These are phyloP conservation scores for Coemansia interrupta DNA, from an alignment of 192 early-diverging fungal species.

Conservation along the genomic window DNA sequence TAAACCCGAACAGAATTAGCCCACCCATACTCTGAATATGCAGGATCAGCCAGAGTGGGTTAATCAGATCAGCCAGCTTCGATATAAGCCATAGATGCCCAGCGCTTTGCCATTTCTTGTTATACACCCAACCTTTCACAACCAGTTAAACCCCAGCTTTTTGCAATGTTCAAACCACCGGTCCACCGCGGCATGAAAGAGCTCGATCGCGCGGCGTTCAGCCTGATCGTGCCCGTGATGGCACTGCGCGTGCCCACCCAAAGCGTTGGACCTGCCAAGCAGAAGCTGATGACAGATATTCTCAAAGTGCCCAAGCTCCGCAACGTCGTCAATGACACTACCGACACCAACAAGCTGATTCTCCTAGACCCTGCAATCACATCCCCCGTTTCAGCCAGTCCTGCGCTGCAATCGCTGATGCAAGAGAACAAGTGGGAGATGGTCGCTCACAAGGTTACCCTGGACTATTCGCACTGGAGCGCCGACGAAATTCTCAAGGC, in stretches of 20 bases:
- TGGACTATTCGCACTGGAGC: conserved; percentile 88
- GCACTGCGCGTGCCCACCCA: conserved; percentile 65
- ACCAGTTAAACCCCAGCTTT: no score
- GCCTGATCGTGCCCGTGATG: conserved; percentile 55
- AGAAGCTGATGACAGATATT: conserved; percentile 49
- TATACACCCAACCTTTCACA: no score
- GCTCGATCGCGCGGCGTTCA: conserved; percentile 67
- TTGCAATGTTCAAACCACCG: conserved; percentile 55
- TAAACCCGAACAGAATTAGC: no score
- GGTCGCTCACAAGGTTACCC: conserved; percentile 53
- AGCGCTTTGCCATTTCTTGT: no score
- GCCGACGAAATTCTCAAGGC: conserved; percentile 89
- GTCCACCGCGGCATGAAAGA: conserved; percentile 63
- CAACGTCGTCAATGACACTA: conserved; percentile 60
- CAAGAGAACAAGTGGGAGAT: conserved; percentile 20
- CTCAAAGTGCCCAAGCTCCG: conserved; percentile 62
- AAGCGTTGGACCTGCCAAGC: conserved; percentile 54
- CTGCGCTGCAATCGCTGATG: conserved; percentile 2
- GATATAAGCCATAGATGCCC: no score
- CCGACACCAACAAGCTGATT: conserved; percentile 40
- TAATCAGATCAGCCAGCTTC: no score
- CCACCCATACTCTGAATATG: no score
- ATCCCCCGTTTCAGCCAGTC: conserved; percentile 21
- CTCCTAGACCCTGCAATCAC: conserved; percentile 53
- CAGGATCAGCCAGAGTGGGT: no score